Conservation (phyloP, 164 flowering plant genomes). For the Pachysandra terminalis region DNA sequence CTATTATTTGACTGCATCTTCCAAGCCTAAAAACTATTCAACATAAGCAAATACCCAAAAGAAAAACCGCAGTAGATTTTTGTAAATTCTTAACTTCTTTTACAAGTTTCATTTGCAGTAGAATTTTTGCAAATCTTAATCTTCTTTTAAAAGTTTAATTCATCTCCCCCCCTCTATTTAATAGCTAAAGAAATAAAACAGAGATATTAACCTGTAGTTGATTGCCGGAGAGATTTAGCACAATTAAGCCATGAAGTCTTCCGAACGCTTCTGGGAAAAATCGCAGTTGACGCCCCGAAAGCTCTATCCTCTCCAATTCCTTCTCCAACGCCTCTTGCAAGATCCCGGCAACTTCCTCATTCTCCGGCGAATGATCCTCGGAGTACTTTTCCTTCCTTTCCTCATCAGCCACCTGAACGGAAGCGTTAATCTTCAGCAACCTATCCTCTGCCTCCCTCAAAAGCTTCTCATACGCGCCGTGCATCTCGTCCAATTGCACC, state of each 20-base stretch:
- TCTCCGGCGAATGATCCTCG: too few species aligned
- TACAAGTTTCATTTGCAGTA: too few species aligned
- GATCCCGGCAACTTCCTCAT: conserved; percentile 69
- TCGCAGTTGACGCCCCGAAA: conserved; percentile 49
- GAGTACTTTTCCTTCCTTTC: too few species aligned
- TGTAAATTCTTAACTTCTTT: too few species aligned
- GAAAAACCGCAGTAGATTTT: too few species aligned
- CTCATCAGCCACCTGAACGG: conserved; percentile 8
- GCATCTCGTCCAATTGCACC: conserved; percentile 73
- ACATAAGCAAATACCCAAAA: too few species aligned
- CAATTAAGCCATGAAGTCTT: conserved; percentile 40
- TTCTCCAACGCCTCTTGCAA: conserved; percentile 46
- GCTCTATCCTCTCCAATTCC: conserved; percentile 53
- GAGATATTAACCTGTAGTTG: conserved; percentile 57
- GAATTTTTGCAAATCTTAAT: too few species aligned
- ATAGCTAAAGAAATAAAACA: too few species aligned
- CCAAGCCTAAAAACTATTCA: too few species aligned
- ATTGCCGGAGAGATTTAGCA: conserved; percentile 63
- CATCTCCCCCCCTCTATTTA: too few species aligned
- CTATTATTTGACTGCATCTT: too few species aligned
- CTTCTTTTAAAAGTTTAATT: too few species aligned
- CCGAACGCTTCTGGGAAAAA: conserved; percentile 86
- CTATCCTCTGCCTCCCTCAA: conserved; percentile 70
- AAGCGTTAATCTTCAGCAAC: conserved; percentile 57
- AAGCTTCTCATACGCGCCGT: conserved; percentile 64